Conservation (phyloP, 1,284 basidiomycete species). For the Melampsora americana region DNA sequence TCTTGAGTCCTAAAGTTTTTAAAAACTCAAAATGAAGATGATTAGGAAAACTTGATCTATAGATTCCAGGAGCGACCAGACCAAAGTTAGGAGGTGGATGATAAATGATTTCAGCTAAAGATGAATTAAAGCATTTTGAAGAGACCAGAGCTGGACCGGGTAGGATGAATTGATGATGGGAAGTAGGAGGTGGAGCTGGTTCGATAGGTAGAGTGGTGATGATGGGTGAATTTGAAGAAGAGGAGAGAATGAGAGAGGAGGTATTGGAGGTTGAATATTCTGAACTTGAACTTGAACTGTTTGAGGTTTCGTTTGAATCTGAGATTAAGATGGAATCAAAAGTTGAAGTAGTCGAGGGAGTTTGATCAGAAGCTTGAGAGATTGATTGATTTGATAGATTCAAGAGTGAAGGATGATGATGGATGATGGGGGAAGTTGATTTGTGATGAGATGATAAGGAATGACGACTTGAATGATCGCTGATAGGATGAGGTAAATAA, state of each 20-base stretch:
- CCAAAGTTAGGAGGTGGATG: conserved; percentile 46
- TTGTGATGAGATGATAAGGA: too few relatives aligned
- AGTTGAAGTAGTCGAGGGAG: neutral
- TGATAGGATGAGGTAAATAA: conserved; percentile 5
- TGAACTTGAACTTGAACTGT: neutral
- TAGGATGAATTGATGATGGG: conserved; percentile 15
- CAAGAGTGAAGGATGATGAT: too few relatives aligned
- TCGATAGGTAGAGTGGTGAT: conserved; percentile 1
- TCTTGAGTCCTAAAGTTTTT: conserved; percentile 58
- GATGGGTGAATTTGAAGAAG: neutral
- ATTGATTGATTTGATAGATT: neutral
- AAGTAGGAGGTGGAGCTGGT: neutral
- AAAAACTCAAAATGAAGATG: conserved; percentile 60
- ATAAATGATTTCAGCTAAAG: neutral
- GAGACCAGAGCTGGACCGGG: conserved; percentile 21
- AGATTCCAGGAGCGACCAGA: conserved; percentile 57
- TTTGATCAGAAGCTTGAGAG: neutral
- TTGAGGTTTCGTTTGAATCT: neutral
- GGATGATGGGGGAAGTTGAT: too few relatives aligned
- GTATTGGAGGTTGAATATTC: neutral
- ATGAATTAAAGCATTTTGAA: neutral
- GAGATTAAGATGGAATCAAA: neutral
- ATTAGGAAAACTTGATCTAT: conserved; percentile 59
- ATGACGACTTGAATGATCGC: neutral
- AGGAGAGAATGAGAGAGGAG: neutral